Conservation (phyloP, 768 basidiomycete species). For the Phanerochaete carnosa region DNA sequence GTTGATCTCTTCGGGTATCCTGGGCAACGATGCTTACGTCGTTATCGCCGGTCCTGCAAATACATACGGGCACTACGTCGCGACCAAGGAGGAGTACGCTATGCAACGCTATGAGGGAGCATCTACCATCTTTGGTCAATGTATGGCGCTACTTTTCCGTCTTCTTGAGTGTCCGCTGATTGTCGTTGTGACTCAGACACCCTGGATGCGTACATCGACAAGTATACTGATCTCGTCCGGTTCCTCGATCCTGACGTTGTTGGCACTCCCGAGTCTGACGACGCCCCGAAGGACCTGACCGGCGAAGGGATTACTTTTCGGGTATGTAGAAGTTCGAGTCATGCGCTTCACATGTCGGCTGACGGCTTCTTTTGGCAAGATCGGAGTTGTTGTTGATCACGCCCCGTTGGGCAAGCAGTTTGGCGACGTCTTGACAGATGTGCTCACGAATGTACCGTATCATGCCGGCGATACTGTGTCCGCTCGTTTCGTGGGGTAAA, state of each 20-base stretch:
- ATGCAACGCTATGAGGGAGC: constrained; percentile 81
- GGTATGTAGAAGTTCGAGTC: constrained; percentile 32
- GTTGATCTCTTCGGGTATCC: constrained; percentile 59
- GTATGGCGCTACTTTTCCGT: constrained; percentile 39
- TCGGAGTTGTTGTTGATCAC: constrained; percentile 58
- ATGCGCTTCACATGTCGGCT: not conserved
- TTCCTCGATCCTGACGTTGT: constrained; percentile 51
- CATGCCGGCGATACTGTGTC: constrained; percentile 53
- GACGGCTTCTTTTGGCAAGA: constrained; percentile 31
- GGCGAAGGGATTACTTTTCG: constrained; percentile 66
- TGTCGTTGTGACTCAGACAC: constrained; percentile 42
- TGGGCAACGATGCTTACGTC: constrained; percentile 69
- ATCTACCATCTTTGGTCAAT: constrained; percentile 72
- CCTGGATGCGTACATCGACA: constrained; percentile 78
- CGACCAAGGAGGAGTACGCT: constrained; percentile 70
- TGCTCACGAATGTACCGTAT: constrained; percentile 45
- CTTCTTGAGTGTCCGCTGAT: constrained; percentile 1
- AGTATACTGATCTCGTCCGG: constrained; percentile 63
- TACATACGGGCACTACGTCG: constrained; percentile 72
- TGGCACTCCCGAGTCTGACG: constrained; percentile 55
- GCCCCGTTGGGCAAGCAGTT: constrained; percentile 55
- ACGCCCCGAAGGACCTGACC: constrained; percentile 61
- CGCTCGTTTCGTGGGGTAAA: constrained; percentile 59
- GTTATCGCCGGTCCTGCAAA: constrained; percentile 82
- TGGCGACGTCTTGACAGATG: constrained; percentile 59